Conservation (phyloP, 306 rosid species). For the Prunus campanulata region DNA sequence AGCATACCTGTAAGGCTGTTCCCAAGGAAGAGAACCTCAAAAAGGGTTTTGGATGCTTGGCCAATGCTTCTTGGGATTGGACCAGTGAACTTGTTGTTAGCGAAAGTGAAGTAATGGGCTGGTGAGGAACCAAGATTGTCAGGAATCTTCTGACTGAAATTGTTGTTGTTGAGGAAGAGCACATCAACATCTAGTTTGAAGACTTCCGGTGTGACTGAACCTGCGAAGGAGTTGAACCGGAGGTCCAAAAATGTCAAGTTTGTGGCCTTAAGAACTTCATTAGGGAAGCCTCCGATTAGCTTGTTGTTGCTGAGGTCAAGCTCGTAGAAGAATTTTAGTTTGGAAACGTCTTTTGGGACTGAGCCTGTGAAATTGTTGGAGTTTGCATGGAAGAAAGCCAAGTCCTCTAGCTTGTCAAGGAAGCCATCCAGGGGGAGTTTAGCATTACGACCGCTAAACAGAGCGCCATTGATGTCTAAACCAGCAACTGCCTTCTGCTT, state of each 20-base stretch:
- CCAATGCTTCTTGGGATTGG: conserved; percentile 60
- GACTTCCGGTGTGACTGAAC: conserved; percentile 32
- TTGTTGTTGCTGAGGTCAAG: conserved; percentile 77
- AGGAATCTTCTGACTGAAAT: conserved; percentile 33
- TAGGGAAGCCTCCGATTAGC: conserved; percentile 34
- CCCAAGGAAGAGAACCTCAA: conserved; percentile 62
- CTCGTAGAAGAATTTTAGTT: conserved; percentile 43
- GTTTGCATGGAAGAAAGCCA: conserved; percentile 69
- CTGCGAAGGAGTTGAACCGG: conserved; percentile 44
- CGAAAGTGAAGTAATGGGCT: conserved; percentile 66
- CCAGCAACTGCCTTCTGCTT: conserved; percentile 33
- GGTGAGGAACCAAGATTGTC: conserved; percentile 51
- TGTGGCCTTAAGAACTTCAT: conserved; percentile 2
- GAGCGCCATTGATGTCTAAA: conserved; percentile 41
- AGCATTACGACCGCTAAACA: not conserved
- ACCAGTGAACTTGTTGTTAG: conserved; percentile 56
- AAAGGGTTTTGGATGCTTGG: conserved; percentile 32
- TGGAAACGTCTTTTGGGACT: conserved; percentile 18
- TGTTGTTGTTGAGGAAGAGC: conserved; percentile 71
- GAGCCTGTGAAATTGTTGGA: conserved; percentile 51
- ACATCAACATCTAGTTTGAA: conserved; percentile 47
- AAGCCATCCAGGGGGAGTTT: conserved; percentile 15
- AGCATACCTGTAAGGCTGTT: conserved; percentile 30
- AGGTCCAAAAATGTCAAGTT: conserved; percentile 60
- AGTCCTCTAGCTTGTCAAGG: conserved; percentile 29